These are phyloP conservation scores for Coemansia sp. DNA, from an alignment of 192 early-diverging fungal species.

Conservation along the genomic window DNA sequence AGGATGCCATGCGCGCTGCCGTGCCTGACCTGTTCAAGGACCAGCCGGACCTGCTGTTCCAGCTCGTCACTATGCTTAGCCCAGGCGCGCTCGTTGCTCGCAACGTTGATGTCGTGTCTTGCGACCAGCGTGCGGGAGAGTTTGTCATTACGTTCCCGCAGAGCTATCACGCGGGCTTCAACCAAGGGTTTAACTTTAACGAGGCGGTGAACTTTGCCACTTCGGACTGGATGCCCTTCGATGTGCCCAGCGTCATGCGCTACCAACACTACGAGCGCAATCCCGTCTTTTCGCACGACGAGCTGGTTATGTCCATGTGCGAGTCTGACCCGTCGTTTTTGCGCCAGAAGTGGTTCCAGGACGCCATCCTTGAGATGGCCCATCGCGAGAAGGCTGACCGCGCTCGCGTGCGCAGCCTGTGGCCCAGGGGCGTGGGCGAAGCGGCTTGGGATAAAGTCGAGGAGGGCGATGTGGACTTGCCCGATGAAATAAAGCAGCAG, in stretches of 20 bases:
- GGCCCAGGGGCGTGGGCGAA: slow-evolving; percentile 17
- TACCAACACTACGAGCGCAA: slow-evolving; percentile 77
- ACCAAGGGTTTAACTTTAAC: slow-evolving; percentile 95
- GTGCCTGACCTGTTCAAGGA: slow-evolving; percentile 87
- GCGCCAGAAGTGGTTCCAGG: slow-evolving; percentile 41
- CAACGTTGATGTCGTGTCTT: slow-evolving; percentile 70
- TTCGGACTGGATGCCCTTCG: slow-evolving; percentile 85
- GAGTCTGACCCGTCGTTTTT: slow-evolving; percentile 20
- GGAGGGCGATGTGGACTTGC: slow-evolving; percentile 46
- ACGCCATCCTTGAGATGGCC: slow-evolving; percentile 53
- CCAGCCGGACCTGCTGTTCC: slow-evolving; percentile 90
- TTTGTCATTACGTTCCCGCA: slow-evolving; percentile 94
- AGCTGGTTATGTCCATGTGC: slow-evolving; percentile 70
- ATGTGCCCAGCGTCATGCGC: slow-evolving; percentile 71
- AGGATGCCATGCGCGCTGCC: slow-evolving; percentile 73
- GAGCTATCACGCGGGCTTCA: slow-evolving; percentile 95
- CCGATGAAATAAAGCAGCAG: slow-evolving; percentile 65
- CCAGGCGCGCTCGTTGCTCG: slow-evolving; percentile 70
- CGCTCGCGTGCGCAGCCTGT: slow-evolving; percentile 22
- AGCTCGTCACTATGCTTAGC: slow-evolving; percentile 88
- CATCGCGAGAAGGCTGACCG: slow-evolving; percentile 60
- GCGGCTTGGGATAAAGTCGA: slow-evolving; percentile 39
- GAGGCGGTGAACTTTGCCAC: slow-evolving; percentile 98
- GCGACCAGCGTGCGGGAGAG: slow-evolving; percentile 90
- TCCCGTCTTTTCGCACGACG: slow-evolving; percentile 95